Evolutionary conservation across 2,329 filamentous ascomycete genomes (phyloP).

Genomic region (Hypoxylon sp.): DNA sequence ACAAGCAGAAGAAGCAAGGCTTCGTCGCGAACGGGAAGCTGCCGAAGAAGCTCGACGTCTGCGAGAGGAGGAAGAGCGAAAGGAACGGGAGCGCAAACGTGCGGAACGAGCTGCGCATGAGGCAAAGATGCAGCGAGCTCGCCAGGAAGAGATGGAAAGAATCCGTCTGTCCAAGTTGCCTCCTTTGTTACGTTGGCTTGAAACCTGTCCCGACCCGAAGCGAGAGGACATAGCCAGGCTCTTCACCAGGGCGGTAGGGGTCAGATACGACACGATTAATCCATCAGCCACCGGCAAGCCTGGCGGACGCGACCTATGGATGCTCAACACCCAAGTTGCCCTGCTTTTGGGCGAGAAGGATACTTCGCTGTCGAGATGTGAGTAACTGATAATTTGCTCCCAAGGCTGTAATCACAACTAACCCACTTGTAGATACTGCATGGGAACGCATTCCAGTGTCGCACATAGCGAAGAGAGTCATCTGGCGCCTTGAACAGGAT

Average conservation of each 20-base stretch:
- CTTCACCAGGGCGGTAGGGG: conserved; percentile 71
- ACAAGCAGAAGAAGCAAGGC: conserved; percentile 57
- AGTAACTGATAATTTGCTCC: conserved; percentile 50
- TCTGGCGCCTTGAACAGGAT: conserved; percentile 72
- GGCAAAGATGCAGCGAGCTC: conserved; percentile 65
- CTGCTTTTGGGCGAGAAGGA: conserved; percentile 76
- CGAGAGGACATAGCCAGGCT: conserved; percentile 65
- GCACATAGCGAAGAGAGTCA: conserved; percentile 67
- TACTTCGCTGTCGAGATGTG: conserved; percentile 71
- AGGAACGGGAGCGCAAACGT: conserved; percentile 63
- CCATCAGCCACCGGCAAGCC: conserved; percentile 66
- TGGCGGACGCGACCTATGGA: conserved; percentile 75
- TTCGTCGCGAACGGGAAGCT: conserved; percentile 50
- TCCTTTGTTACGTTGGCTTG: conserved; percentile 73
- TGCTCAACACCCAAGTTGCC: conserved; percentile 75
- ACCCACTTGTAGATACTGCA: conserved; percentile 63
- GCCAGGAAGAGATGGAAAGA: conserved; percentile 70
- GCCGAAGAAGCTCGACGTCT: conserved; percentile 58
- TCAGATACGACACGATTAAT: conserved; percentile 75
- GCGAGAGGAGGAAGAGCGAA: conserved; percentile 65
- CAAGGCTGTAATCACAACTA: conserved; percentile 12
- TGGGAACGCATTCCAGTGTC: conserved; percentile 72
- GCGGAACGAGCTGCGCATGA: conserved; percentile 65
- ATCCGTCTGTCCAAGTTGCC: conserved; percentile 70
- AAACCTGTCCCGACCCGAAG: conserved; percentile 67